Evolutionary conservation across 208 protist species (phyloP), one percentile per base, ranked within the genome.

Genomic region (Leishmania tarentolae): DNA sequence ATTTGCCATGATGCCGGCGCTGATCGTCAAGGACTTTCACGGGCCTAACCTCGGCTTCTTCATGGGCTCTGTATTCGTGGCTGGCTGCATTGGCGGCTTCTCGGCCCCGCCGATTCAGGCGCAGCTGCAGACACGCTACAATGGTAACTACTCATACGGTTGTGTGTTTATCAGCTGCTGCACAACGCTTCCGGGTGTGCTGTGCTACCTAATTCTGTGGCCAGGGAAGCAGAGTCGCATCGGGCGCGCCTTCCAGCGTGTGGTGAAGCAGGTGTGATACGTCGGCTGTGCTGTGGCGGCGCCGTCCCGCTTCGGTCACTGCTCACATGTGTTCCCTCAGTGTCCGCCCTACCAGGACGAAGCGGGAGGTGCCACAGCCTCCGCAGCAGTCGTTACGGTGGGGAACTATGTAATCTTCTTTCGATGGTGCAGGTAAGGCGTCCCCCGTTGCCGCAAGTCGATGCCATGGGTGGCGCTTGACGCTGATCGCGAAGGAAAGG

Each of bases 21-120:
- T 96, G 31, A 94, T 95, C 78, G 89, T 87, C 17, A 82, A 86
- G 52, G 83, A 80, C 75, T 88, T 96, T 53, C 87, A 95, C 76
- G 93, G 93, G 11, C 93, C 93, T 28, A 96, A 96, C 80, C 76
- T 95, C 35, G 93, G 93, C 68, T 91, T 94, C 75, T 91, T 93
- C 86, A 94, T 96, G 87, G 90, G 89, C 53, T 82, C 82, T 72
- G 84, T 95, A 13, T 95, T 96, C 57, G 90, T 94, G 13, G 91
- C 91, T 2, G 89, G 88, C 35, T 91, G 87, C 75, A 83, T 95
- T 31, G 93, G 93, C 40, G 93, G 93, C 71, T 95, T 96, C 77
- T 92, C 86, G 5, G 88, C 91, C 0, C 93, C 93, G 40, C 91
- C 91, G 1, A 93, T 96, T 56, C 89, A 95, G 71, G 93, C 93